A percentile compares a stretch with the other conserved stretches of the same genome.
Evolutionary conservation across 2,329 filamentous ascomycete genomes (phyloP).

Genomic region (Thyridium curvatum): DNA sequence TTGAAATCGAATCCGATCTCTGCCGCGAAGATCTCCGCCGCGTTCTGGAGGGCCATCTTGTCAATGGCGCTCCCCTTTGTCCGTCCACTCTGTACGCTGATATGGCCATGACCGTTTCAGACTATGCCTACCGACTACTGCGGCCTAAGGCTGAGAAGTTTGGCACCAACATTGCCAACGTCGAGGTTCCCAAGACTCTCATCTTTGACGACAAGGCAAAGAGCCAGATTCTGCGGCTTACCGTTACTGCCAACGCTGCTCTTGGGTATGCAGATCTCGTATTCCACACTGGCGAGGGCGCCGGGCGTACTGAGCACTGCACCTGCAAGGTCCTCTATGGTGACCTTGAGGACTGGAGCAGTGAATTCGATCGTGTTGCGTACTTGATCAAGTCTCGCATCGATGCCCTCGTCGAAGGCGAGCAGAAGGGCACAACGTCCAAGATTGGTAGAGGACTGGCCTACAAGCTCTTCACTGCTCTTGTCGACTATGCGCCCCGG

Average conservation of each 20-base stretch:
- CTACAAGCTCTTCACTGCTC: slow-evolving; percentile 61
- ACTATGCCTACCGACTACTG: slow-evolving; percentile 61
- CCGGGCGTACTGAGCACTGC: slow-evolving; percentile 54
- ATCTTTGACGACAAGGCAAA: slow-evolving; percentile 44
- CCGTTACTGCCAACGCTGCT: slow-evolving; percentile 52
- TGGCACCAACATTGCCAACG: slow-evolving; percentile 57
- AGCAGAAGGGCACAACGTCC: slow-evolving; percentile 59
- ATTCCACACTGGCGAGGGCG: slow-evolving; percentile 54
- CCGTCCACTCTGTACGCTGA: slow-evolving; percentile 50
- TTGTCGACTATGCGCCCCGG: slow-evolving; percentile 49
- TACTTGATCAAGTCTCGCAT: slow-evolving; percentile 64
- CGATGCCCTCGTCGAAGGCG: slow-evolving; percentile 51
- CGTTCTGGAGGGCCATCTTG: slow-evolving; percentile 57
- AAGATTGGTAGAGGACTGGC: slow-evolving; percentile 69
- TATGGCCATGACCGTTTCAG: slow-evolving; percentile 48
- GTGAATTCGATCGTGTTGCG: slow-evolving; percentile 59
- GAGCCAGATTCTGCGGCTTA: slow-evolving; percentile 54
- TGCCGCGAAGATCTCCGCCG: slow-evolving; percentile 56
- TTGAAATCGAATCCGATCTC: slow-evolving; percentile 62
- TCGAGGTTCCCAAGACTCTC: slow-evolving; percentile 66
- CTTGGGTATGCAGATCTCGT: slow-evolving; percentile 47
- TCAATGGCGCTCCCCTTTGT: slow-evolving; percentile 61
- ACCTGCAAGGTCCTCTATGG: slow-evolving; percentile 56
- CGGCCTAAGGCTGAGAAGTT: slow-evolving; percentile 49
- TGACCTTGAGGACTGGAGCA: slow-evolving; percentile 51